Evolutionary conservation across 2,329 filamentous ascomycete species (phyloP).

Genomic region (Fusarium setosum): DNA sequence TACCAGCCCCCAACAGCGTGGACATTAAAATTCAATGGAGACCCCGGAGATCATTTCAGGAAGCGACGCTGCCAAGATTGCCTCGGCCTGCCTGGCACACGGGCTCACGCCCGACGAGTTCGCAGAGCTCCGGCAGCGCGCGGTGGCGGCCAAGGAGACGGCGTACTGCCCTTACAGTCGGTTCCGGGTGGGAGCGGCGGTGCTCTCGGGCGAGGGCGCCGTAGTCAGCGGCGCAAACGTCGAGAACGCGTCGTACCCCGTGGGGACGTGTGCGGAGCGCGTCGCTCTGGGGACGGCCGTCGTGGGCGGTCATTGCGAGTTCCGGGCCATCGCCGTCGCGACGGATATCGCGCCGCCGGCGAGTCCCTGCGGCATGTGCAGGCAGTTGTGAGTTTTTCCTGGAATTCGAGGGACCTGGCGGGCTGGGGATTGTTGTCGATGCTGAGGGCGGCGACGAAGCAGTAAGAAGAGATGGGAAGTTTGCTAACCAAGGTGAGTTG

Average conservation of each 20-base stretch:
- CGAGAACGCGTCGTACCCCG: conserved; percentile 93
- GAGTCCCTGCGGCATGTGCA: conserved; percentile 94
- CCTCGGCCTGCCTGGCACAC: conserved; percentile 46
- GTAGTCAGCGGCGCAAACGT: conserved; percentile 79
- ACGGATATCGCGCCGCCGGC: conserved; percentile 79
- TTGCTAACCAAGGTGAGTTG: conserved; percentile 27
- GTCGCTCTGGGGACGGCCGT: conserved; percentile 89
- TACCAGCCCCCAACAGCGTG: background rate
- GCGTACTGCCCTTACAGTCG: conserved; percentile 95
- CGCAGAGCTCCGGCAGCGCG: conserved; percentile 68
- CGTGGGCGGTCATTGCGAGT: conserved; percentile 64
- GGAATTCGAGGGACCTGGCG: too few relatives aligned
- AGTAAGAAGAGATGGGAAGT: background rate
- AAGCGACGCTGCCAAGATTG: conserved; percentile 43
- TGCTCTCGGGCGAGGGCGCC: conserved; percentile 68
- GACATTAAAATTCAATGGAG: conserved; percentile 21
- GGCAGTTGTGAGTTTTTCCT: conserved; percentile 82
- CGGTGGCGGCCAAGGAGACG: conserved; percentile 76
- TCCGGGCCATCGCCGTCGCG: conserved; percentile 86
- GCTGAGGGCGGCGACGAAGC: background rate
- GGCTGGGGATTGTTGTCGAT: conserved; percentile 44
- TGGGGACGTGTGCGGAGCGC: conserved; percentile 94
- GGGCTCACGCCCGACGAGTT: conserved; percentile 73
- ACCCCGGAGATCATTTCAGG: conserved; percentile 40
- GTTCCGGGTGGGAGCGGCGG: conserved; percentile 88